Percentiles rank a stretch among this genome's conserved stretches.
Conservation (phyloP, 441 rosid species). For the Gossypium gossypioides region DNA sequence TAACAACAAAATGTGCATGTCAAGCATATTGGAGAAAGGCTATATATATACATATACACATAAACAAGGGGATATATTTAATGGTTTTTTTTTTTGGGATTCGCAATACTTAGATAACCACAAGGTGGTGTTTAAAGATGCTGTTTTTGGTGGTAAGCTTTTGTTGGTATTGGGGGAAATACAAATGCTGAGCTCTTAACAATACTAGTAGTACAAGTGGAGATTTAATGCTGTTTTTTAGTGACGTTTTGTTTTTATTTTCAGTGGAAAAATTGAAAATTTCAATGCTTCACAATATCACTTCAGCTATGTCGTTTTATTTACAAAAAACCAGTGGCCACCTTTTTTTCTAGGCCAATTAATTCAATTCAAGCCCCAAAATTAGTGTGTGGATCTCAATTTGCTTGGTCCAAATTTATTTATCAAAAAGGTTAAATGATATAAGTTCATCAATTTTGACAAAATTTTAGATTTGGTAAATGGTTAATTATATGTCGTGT, state of each 20-base stretch:
- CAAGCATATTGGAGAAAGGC: constrained; percentile 4
- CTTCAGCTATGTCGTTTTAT: no score
- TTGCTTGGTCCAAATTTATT: no score
- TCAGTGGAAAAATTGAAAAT: not conserved
- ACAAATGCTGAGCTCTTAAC: not conserved
- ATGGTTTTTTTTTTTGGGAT: not conserved
- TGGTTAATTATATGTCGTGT: no score
- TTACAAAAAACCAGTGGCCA: no score
- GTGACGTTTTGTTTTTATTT: not conserved
- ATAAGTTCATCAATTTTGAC: no score
- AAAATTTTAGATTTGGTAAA: no score
- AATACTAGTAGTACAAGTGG: not conserved
- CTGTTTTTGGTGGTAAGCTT: not conserved
- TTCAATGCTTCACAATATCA: no score
- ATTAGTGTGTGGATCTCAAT: no score
- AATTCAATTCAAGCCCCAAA: no score
- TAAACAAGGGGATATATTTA: no score
- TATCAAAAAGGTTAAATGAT: no score
- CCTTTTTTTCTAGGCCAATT: no score
- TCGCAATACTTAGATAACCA: not conserved
- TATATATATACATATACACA: not conserved
- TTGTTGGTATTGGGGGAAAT: not conserved
- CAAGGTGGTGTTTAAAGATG: not conserved
- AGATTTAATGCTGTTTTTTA: not conserved
- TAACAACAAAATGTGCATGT: constrained; percentile 10